Conservation (phyloP, 208 protist species). For the Acanthamoeba royreba region DNA sequence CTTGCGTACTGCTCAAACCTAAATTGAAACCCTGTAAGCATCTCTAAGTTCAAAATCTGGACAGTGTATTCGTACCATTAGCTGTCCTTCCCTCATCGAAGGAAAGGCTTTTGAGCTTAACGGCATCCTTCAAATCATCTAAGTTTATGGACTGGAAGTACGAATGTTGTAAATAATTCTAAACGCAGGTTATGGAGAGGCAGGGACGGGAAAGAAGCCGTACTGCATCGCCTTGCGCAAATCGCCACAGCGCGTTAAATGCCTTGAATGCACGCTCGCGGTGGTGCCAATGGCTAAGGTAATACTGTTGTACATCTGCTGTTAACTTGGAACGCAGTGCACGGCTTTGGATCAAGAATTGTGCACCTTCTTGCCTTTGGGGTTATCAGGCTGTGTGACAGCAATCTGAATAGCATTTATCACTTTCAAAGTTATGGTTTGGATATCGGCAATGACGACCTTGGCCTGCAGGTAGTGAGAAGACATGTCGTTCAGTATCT, state of each 20-base stretch:
- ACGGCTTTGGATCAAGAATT: not conserved
- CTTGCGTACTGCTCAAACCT: not conserved
- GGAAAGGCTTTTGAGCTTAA: not conserved
- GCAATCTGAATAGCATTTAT: slow-evolving; percentile 36
- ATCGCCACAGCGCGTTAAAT: not conserved
- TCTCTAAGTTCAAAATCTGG: not conserved
- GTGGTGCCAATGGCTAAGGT: slow-evolving; percentile 39
- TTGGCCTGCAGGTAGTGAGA: not conserved
- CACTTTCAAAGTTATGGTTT: not conserved
- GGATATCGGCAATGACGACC: not conserved
- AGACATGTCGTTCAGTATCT: not conserved
- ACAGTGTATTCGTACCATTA: not conserved
- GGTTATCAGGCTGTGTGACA: not conserved
- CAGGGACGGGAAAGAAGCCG: too few relatives aligned
- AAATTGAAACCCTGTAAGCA: not conserved
- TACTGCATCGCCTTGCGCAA: not conserved
- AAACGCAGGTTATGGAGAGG: too few relatives aligned
- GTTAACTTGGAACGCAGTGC: not conserved
- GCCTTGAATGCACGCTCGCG: slow-evolving; percentile 29
- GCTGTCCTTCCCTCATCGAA: not conserved
- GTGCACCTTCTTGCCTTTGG: slow-evolving; percentile 18
- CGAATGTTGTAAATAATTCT: too few relatives aligned
- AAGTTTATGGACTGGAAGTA: not conserved
- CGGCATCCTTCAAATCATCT: slow-evolving; percentile 1
- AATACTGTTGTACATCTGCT: not conserved